phyloP scores from a whole-genome alignment of 2,329 filamentous ascomycete species.

The Cytospora piceae region DNA sequence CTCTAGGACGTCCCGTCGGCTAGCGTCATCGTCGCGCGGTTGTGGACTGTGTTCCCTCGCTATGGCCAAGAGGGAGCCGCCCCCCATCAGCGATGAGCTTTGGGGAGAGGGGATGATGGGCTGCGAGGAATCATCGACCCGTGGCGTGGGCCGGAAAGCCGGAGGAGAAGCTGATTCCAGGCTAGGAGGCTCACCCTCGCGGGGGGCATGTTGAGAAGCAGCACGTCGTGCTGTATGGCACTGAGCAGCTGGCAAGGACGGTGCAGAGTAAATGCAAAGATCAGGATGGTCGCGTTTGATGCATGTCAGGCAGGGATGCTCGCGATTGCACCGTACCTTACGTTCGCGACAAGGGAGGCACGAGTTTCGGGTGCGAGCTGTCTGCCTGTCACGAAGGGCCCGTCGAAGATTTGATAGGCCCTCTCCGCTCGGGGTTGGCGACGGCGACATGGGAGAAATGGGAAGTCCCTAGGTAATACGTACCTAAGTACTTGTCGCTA shows the following conservation, averaged over 20 bases:
- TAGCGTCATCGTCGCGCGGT: background rate
- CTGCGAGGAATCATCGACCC: background rate
- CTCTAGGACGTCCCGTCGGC: background rate
- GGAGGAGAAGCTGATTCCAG: background rate
- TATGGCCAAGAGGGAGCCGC: background rate
- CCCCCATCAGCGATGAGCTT: background rate
- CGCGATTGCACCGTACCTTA: constrained; percentile 1
- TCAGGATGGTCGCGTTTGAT: background rate
- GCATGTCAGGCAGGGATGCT: background rate
- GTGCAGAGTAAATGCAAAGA: background rate
- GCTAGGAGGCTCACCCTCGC: background rate
- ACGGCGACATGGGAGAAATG: background rate
- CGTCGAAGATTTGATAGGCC: background rate
- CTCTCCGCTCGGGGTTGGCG: background rate
- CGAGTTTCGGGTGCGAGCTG: background rate
- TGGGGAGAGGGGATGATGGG: background rate
- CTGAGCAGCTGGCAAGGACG: background rate
- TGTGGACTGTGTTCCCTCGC: background rate
- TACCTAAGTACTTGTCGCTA: no score
- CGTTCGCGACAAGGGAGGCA: constrained; percentile 2
- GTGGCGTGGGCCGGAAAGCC: background rate
- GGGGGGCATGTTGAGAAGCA: background rate
- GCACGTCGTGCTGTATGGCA: background rate
- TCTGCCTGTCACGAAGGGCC: background rate
- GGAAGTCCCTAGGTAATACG: background rate